Base-by-base conservation (phyloP, 768 basidiomycete species). In the Chlorophyllum brunneum region DNA sequence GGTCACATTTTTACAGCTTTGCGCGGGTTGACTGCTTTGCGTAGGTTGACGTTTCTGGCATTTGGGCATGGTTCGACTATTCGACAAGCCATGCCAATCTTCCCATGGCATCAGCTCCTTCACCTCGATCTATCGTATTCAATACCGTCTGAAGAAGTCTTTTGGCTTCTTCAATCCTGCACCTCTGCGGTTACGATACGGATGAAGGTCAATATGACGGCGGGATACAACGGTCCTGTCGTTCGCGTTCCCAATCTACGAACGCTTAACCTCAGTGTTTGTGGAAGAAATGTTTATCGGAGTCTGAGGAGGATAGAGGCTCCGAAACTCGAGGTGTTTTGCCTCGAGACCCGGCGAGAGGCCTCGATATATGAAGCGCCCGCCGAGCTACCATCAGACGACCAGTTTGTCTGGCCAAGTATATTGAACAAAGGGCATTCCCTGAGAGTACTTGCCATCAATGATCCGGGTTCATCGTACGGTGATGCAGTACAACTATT, bases 311-410 rank as follows among this genome's bases (percentile, higher is more conserved):
- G 16, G 51, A 27, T 52, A 11, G 42, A 52, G 16, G 41, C 42
- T 44, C 51, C 42, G 51, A 44, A 52, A 11, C 42, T 52, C 30
- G 42, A 43, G 42, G 42, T 52, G 11, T 44, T 44, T 30, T 30
- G 18, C 42, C 42, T 52, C 43, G 16, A 52, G 18, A 34, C 24
- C 4, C 41, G 48, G 37, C 37, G 37, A 22, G 48, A 49, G 36
- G n/a, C 15, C n/a, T 24, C 30, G 41, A 51, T 44, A 26, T 27
- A 49, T 37, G 48, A 49, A 11, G 30, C 26, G 23, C 36, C 37
- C 26, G 9, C 22, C 24, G 41, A 44, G 29, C 8, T 43, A 20
- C 33, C 24, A 9, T 27, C 41, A 22, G 40, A 51, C 10, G 31
- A 31, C 8, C 41, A 42, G 11, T 18, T 34, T 16, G 31, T 26